phyloP scores from a whole-genome alignment of 768 basidiomycete genomes.

The Trametes cubensis region DNA sequence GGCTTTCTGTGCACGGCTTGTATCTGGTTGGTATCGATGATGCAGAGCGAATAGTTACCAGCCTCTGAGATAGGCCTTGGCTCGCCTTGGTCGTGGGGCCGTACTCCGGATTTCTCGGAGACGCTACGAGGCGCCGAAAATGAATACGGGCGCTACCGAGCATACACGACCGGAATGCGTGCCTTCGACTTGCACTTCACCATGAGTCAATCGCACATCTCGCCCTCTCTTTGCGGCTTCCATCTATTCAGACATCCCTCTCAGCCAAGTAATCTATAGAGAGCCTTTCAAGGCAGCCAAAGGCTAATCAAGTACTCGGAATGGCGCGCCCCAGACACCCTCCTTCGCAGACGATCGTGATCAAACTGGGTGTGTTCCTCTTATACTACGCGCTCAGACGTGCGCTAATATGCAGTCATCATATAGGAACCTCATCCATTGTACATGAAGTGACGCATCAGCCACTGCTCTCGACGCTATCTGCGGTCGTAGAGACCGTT shows the following conservation, averaged over 20 bases:
- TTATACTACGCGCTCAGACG: neutral
- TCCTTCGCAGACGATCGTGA: slow-evolving; percentile 35
- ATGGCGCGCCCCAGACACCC: slow-evolving; percentile 33
- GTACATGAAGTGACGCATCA: slow-evolving; percentile 93
- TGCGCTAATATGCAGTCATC: neutral
- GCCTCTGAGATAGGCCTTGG: too few species aligned
- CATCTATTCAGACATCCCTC: neutral
- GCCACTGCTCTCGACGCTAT: slow-evolving; percentile 88
- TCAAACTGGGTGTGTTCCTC: slow-evolving; percentile 37
- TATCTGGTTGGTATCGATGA: too few species aligned
- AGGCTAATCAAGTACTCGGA: too few species aligned
- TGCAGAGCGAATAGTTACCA: too few species aligned
- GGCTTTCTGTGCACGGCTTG: too few species aligned
- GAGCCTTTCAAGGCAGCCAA: neutral
- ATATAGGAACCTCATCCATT: slow-evolving; percentile 92
- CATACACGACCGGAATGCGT: neutral
- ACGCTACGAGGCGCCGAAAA: neutral
- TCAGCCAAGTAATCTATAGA: neutral
- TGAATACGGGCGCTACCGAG: neutral
- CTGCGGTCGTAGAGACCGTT: slow-evolving; percentile 90
- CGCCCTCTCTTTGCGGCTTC: neutral
- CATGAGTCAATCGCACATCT: slow-evolving; percentile 20
- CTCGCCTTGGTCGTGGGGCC: too few species aligned
- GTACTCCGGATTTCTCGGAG: neutral
- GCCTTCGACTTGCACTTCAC: slow-evolving; percentile 15